Percentiles rank a stretch among this genome's conserved stretches.
Evolutionary conservation across 169 alveolate genomes (phyloP).

Genomic region (Plasmodium sp.): DNA sequence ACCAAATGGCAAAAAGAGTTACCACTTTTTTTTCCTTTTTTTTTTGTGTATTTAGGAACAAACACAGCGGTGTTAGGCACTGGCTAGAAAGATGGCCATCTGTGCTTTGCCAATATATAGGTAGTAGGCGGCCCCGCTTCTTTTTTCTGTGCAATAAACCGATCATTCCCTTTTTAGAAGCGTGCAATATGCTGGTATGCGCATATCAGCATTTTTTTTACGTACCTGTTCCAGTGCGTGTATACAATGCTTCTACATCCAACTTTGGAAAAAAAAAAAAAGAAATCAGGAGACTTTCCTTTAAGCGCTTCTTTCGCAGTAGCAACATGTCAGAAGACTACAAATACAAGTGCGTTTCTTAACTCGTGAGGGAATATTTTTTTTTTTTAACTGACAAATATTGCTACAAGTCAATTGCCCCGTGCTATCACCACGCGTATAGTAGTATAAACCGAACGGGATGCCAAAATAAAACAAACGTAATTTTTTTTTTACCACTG

Average conservation of each 20-base stretch:
- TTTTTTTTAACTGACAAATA: background rate
- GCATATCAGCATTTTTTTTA: background rate
- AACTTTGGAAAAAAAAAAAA: background rate
- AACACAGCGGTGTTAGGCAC: background rate
- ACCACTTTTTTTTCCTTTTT: background rate
- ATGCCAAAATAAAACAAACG: background rate
- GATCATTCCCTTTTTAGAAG: background rate
- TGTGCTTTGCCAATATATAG: background rate
- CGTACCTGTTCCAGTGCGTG: background rate
- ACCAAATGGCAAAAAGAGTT: background rate
- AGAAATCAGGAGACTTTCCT: background rate
- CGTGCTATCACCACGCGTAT: background rate
- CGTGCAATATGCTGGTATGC: background rate
- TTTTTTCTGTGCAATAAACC: background rate
- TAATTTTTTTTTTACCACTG: background rate
- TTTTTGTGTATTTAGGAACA: background rate
- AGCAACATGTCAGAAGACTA: background rate
- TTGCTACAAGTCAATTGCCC: background rate
- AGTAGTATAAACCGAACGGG: background rate
- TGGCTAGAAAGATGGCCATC: background rate
- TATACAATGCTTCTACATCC: background rate
- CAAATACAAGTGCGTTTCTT: background rate
- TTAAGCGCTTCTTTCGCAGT: background rate
- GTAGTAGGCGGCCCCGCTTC: background rate
- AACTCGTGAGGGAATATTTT: background rate